These are phyloP conservation scores for Cladobotryum protrusum DNA, from an alignment of 2,329 filamentous ascomycete species.

Conservation along the genomic window DNA sequence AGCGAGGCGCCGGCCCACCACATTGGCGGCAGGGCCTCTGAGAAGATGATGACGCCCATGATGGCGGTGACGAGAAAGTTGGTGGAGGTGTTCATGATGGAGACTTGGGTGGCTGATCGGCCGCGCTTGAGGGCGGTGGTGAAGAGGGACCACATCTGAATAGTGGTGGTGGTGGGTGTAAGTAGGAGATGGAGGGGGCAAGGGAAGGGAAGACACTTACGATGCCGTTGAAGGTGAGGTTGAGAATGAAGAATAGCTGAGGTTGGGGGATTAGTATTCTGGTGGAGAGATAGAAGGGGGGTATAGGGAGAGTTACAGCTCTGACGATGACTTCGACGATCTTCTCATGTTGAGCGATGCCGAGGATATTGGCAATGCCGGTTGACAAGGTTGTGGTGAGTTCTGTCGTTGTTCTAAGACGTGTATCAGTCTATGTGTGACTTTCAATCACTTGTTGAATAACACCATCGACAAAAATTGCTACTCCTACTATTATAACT, in stretches of 20 bases:
- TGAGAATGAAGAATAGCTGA: slow-evolving; percentile 68
- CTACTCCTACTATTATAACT: too few relatives aligned
- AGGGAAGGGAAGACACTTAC: slow-evolving; percentile 32
- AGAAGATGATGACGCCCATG: slow-evolving; percentile 63
- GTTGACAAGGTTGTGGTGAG: slow-evolving; percentile 45
- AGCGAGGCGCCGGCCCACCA: slow-evolving; percentile 73
- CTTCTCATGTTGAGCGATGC: slow-evolving; percentile 34
- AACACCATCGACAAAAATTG: too few relatives aligned
- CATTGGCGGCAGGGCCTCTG: slow-evolving; percentile 61
- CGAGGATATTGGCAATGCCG: slow-evolving; percentile 38
- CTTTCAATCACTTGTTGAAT: too few relatives aligned
- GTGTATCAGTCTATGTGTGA: too few relatives aligned
- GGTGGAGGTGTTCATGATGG: slow-evolving; percentile 73
- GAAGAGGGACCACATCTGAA: slow-evolving; percentile 77
- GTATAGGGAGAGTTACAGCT: slow-evolving; percentile 33
- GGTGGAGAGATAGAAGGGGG: background rate
- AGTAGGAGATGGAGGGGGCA: background rate
- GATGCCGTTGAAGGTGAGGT: slow-evolving; percentile 67
- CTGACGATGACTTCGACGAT: slow-evolving; percentile 45
- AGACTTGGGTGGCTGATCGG: slow-evolving; percentile 70
- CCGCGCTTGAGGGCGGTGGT: slow-evolving; percentile 70
- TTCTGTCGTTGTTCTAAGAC: slow-evolving; percentile 47
- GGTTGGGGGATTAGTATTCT: slow-evolving; percentile 1
- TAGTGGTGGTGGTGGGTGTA: slow-evolving; percentile 1
- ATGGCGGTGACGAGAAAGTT: slow-evolving; percentile 77